phyloP scores from a whole-genome alignment of 2,329 filamentous ascomycete genomes.

The Sclerotinia minor region DNA sequence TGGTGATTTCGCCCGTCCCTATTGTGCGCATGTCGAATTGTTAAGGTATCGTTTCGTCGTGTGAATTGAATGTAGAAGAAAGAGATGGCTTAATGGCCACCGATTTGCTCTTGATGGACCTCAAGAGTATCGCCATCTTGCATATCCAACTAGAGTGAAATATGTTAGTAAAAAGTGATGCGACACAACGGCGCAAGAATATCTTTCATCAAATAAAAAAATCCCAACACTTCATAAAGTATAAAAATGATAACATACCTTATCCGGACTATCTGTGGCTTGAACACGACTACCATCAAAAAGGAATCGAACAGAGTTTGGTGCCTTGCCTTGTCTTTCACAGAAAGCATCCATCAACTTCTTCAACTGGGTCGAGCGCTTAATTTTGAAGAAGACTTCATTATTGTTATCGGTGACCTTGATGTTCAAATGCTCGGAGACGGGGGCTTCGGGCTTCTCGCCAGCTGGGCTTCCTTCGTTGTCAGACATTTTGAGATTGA shows the following conservation, averaged over 20 bases:
- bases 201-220: too few species aligned
- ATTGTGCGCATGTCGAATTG: slow-evolving; percentile 1
- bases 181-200: slow-evolving; percentile 9
- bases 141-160: slow-evolving; percentile 83
- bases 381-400: slow-evolving; percentile 99
- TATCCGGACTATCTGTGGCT: slow-evolving; percentile 84
- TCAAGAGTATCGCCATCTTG: slow-evolving; percentile 92
- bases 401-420: slow-evolving; percentile 99
- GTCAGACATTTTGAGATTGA: slow-evolving; percentile 42
- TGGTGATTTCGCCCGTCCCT: slow-evolving; percentile 7
- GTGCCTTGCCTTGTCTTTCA: slow-evolving; percentile 88
- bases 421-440: slow-evolving; percentile 89
- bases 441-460: slow-evolving; percentile 39
- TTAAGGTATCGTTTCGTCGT: slow-evolving; percentile 20
- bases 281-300: slow-evolving; percentile 96
- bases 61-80: slow-evolving; percentile 5
- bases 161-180: slow-evolving; percentile 5
- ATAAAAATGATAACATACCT: slow-evolving; percentile 59
- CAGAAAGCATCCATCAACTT: slow-evolving; percentile 99
- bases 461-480: slow-evolving; percentile 50
- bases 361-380: slow-evolving; percentile 90
- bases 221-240: background rate
- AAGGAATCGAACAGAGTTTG: slow-evolving; percentile 83
- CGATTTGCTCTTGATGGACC: slow-evolving; percentile 97
- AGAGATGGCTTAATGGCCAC: slow-evolving; percentile 52